Evolutionary conservation across 805 yeast genomes (phyloP).

Genomic region (Wickerhamiella dianesei): DNA sequence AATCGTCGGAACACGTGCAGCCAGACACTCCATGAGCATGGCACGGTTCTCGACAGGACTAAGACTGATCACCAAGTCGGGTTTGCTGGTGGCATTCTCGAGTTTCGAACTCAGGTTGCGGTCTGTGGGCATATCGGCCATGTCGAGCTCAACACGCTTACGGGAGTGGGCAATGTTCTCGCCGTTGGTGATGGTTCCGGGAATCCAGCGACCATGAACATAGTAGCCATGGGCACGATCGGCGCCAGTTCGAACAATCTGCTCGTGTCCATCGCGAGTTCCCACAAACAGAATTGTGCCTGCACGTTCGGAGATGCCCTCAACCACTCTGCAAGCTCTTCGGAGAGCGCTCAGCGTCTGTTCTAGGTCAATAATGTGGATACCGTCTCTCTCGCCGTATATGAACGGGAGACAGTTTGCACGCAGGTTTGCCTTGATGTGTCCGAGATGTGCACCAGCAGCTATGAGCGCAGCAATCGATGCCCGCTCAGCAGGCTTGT

Average conservation of each 20-base stretch:
- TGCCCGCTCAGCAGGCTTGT: slow-evolving; percentile 35
- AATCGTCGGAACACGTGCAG: slow-evolving; percentile 76
- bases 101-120: slow-evolving; percentile 42
- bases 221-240: slow-evolving; percentile 63
- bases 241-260: slow-evolving; percentile 70
- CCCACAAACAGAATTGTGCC: slow-evolving; percentile 81
- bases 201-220: slow-evolving; percentile 79
- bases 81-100: slow-evolving; percentile 45
- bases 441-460: slow-evolving; percentile 92
- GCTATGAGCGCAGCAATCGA: slow-evolving; percentile 56
- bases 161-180: slow-evolving; percentile 45
- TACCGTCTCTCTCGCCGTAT: slow-evolving; percentile 79
- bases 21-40: slow-evolving; percentile 68
- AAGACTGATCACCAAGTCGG: slow-evolving; percentile 74
- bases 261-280: slow-evolving; percentile 61
- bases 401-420: slow-evolving; percentile 74
- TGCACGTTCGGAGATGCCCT: slow-evolving; percentile 70
- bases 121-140: slow-evolving; percentile 53
- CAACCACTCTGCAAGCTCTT: slow-evolving; percentile 73
- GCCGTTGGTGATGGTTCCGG: slow-evolving; percentile 86
- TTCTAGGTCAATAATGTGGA: slow-evolving; percentile 81
- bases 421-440: slow-evolving; percentile 55
- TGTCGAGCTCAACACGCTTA: slow-evolving; percentile 58
- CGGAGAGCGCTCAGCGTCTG: slow-evolving; percentile 63
- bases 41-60: slow-evolving; percentile 80